Base-by-base conservation (phyloP, 305 asterid genomes). In the Solanum chacoense region DNA sequence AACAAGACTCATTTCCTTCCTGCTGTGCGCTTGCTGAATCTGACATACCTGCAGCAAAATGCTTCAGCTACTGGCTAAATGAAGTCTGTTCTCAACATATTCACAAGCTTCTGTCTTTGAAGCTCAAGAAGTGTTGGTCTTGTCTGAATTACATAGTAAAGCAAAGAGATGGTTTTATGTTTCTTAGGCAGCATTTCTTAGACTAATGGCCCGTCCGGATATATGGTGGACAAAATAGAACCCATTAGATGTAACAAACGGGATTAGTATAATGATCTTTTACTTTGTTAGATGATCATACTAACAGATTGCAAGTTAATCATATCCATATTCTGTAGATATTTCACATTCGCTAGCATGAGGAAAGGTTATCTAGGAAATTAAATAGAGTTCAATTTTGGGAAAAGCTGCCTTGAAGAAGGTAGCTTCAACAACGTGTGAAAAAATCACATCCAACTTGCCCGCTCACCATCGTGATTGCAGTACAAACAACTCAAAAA, bases 21-120 rank as follows among this genome's bases (percentile, higher is more conserved):
- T 90, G 89, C 90, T 92, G 85, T 90, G 92, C 88, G 95, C 98
- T 91, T 94, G 94, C 87, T 97, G 98, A 92, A 95, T 90, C 59
- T 87, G 90, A 90, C 91, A 89, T 79, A 95, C 84, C 98, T 96
- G 90, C n/a, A 11, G 45, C 78, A 91, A 59, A 89, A 84, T 63
- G 63, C 87, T 87, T 22, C 42, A 34, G 69, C 75, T 78, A 59
- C 59, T 90, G 72, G 85, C 55, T 87, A 74, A 79, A 69, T 86
- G 29, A 83, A 85, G 88, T 65, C 69, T 71, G 75, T 76, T 73
- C 36, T 78, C 81, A 59, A 45, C 63, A 26, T 37, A 78, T 38
- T 59, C 65, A 13, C 22, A 76, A 76, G 22, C 31, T 86, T 55
- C 59, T 73, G 28, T 67, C 86, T 81, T 81, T 29, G 28, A 86